A percentile compares a stretch with the other conserved stretches of the same genome.
phyloP scores from a whole-genome alignment of 164 flowering plant species.

The Vitis riparia region DNA sequence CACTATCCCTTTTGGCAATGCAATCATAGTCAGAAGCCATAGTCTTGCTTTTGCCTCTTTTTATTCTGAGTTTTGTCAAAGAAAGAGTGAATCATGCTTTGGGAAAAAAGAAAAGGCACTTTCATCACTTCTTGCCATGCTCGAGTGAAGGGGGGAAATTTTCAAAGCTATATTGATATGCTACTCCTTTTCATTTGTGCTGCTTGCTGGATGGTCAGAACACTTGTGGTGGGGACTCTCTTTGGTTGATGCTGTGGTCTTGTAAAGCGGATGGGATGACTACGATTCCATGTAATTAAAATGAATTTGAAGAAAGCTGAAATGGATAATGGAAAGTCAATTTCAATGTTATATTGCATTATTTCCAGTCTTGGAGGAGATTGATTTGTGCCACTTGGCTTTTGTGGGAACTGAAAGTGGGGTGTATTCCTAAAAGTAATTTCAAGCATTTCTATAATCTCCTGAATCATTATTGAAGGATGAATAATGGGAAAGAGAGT shows the following conservation, averaged over 20 bases:
- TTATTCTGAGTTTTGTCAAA: slow-evolving; percentile 14
- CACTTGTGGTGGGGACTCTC: slow-evolving; percentile 15
- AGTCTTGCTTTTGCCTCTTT: background rate
- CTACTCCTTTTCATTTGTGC: slow-evolving; percentile 13
- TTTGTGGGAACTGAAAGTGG: too few species aligned
- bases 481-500: too few species aligned
- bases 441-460: too few species aligned
- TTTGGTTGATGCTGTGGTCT: background rate
- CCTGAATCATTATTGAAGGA: too few species aligned
- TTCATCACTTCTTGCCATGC: slow-evolving; percentile 12
- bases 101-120: slow-evolving; percentile 5
- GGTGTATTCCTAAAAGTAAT: too few species aligned
- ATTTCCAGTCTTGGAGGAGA: too few species aligned
- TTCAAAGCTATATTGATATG: slow-evolving; percentile 12
- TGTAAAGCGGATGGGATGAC: too few species aligned
- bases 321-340: too few species aligned
- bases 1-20: background rate
- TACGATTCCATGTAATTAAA: too few species aligned
- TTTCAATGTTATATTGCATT: too few species aligned
- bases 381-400: too few species aligned
- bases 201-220: slow-evolving; percentile 24
- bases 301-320: too few species aligned
- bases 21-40: slow-evolving; percentile 1
- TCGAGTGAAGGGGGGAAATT: slow-evolving; percentile 3
- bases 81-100: slow-evolving; percentile 3